These are phyloP conservation scores for Cladophialophora psammophila DNA, from an alignment of 2,329 filamentous ascomycete genomes.

Conservation along the genomic window DNA sequence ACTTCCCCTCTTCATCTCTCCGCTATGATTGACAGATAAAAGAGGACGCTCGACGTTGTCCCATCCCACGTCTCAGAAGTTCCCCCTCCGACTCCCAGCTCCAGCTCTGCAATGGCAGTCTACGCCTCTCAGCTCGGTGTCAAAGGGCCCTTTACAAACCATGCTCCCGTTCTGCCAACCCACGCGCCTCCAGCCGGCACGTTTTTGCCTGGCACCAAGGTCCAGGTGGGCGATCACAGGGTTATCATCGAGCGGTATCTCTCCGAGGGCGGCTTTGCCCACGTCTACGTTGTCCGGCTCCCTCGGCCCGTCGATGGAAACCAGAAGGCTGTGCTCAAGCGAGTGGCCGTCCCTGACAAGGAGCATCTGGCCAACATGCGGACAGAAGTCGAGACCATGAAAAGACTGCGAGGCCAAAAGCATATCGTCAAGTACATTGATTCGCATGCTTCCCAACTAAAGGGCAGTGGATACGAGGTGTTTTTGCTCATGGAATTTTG, in stretches of 20 bases:
- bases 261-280: conserved; percentile 96
- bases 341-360: conserved; percentile 96
- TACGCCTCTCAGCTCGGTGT: conserved; percentile 38
- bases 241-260: conserved; percentile 97
- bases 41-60: conserved; percentile 6
- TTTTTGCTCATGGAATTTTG: conserved; percentile 99
- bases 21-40: conserved; percentile 33
- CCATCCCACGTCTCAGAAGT: conserved; percentile 13
- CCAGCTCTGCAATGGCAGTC: conserved; percentile 38
- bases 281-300: conserved; percentile 95
- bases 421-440: conserved; percentile 98
- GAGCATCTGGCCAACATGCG: conserved; percentile 93
- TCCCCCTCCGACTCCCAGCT: conserved; percentile 9
- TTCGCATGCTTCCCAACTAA: conserved; percentile 93
- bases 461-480: conserved; percentile 93
- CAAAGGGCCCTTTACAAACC: conserved; percentile 34
- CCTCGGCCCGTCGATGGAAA: conserved; percentile 77
- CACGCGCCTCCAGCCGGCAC: conserved; percentile 72
- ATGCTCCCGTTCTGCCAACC: conserved; percentile 43
- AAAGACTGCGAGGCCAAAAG: conserved; percentile 94
- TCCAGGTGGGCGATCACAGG: conserved; percentile 90
- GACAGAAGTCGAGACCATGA: conserved; percentile 99
- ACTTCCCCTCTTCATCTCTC: conserved; percentile 7
- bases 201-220: conserved; percentile 92
- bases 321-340: conserved; percentile 85